These are phyloP conservation scores for Melanopsichium pennsylvanicum DNA, from an alignment of 1,284 basidiomycete species.

Conservation along the genomic window DNA sequence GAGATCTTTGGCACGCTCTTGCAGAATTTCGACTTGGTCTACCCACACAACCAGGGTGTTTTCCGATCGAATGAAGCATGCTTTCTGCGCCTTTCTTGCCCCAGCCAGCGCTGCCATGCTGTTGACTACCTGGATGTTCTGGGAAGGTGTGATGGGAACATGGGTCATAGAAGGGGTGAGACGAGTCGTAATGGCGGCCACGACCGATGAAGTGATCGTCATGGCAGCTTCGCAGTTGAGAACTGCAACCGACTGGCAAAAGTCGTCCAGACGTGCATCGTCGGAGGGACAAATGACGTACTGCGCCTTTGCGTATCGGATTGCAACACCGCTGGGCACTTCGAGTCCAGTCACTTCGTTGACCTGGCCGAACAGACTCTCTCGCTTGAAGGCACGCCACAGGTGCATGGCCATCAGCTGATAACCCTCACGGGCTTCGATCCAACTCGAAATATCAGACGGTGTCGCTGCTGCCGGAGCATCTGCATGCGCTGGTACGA, in stretches of 20 bases:
- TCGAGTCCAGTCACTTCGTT: not conserved
- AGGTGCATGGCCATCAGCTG: not conserved
- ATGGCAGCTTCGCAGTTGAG: slow-evolving; percentile 82
- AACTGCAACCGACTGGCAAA: slow-evolving; percentile 70
- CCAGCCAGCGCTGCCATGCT: slow-evolving; percentile 72
- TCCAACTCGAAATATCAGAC: not conserved
- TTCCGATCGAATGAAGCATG: slow-evolving; percentile 81
- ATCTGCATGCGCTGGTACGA: not conserved
- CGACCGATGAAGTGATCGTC: slow-evolving; percentile 78
- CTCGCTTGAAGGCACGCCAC: not conserved
- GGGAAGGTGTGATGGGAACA: slow-evolving; percentile 28
- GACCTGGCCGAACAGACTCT: not conserved
- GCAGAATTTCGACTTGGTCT: slow-evolving; percentile 71
- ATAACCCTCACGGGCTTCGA: not conserved
- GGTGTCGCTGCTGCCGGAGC: not conserved
- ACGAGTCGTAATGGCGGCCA: slow-evolving; percentile 73
- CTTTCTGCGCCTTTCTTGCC: slow-evolving; percentile 82
- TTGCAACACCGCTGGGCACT: slow-evolving; percentile 25
- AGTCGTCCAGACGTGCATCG: slow-evolving; percentile 16
- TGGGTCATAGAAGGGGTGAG: slow-evolving; percentile 60
- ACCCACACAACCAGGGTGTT: slow-evolving; percentile 78
- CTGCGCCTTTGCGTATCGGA: slow-evolving; percentile 36
- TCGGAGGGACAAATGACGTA: slow-evolving; percentile 33
- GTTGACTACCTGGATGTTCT: slow-evolving; percentile 61
- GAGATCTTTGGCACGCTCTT: slow-evolving; percentile 69